These are phyloP conservation scores for Eucalyptus sp. DNA, from an alignment of 345 rosid species.

Conservation along the genomic window DNA sequence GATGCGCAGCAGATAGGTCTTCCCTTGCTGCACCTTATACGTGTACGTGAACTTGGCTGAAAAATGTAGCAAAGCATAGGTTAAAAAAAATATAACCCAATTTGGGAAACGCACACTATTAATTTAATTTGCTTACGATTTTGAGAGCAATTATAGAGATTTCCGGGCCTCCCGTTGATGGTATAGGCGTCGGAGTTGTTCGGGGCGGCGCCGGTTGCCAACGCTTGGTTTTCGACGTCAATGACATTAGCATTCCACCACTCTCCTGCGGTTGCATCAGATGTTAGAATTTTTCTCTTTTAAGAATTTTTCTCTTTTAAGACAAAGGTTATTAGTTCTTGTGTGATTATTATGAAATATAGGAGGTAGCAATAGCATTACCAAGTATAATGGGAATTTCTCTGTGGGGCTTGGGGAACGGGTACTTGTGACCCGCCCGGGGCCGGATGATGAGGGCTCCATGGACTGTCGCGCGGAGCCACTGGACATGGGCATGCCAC, in stretches of 20 bases:
- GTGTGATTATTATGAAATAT: background rate
- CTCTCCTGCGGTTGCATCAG: slow-evolving; percentile 30
- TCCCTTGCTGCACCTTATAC: slow-evolving; percentile 47
- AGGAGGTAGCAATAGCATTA: background rate
- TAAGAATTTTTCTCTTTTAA: background rate
- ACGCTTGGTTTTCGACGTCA: slow-evolving; percentile 39
- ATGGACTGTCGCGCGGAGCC: slow-evolving; percentile 73
- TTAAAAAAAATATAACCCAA: background rate
- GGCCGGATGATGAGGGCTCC: slow-evolving; percentile 85
- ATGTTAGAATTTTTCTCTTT: background rate
- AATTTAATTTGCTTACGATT: slow-evolving; percentile 18
- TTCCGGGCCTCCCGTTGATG: slow-evolving; percentile 85
- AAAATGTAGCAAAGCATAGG: background rate
- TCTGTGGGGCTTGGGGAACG: slow-evolving; percentile 62
- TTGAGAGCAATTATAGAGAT: slow-evolving; percentile 70
- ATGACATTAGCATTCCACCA: slow-evolving; percentile 83
- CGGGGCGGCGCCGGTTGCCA: slow-evolving; percentile 46
- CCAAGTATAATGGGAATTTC: slow-evolving; percentile 78
- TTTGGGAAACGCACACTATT: background rate
- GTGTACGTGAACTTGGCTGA: slow-evolving; percentile 18
- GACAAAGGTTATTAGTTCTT: background rate
- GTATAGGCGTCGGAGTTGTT: slow-evolving; percentile 70
- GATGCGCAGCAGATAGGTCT: slow-evolving; percentile 67
- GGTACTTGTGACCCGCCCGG: slow-evolving; percentile 41
- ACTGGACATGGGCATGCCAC: slow-evolving; percentile 86